These are phyloP conservation scores for Corrigiola litoralis DNA, from an alignment of 179 eudicot species.

Conservation along the genomic window DNA sequence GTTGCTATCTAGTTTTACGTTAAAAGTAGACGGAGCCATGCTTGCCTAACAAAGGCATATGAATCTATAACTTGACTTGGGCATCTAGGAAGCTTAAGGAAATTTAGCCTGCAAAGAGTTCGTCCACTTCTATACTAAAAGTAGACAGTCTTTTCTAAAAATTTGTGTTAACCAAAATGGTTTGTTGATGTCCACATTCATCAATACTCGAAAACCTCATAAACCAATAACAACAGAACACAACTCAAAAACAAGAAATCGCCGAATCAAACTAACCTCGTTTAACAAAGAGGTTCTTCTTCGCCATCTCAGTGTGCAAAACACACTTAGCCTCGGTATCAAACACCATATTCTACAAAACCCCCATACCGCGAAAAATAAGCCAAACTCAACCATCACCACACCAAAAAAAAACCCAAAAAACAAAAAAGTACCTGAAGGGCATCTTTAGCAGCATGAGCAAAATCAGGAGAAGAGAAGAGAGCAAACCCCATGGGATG, in stretches of 20 bases:
- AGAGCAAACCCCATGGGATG: constrained; percentile 93
- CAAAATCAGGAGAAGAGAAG: constrained; percentile 62
- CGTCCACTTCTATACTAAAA: too few relatives aligned
- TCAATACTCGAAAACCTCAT: not conserved
- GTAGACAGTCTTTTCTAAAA: too few relatives aligned
- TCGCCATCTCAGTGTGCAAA: constrained; percentile 95
- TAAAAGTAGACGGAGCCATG: too few relatives aligned
- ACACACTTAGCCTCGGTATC: constrained; percentile 74
- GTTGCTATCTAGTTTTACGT: too few relatives aligned
- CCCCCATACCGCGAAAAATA: not conserved
- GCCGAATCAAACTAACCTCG: constrained; percentile 50
- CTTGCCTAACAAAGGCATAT: too few relatives aligned
- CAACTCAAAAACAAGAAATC: not conserved
- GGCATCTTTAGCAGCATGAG: constrained; percentile 80
- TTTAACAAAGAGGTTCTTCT: constrained; percentile 88
- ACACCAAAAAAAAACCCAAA: not conserved
- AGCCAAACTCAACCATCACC: not conserved
- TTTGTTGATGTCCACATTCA: too few relatives aligned
- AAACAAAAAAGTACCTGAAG: constrained; percentile 53
- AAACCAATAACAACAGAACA: not conserved
- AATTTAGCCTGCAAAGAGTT: too few relatives aligned
- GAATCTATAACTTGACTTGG: too few relatives aligned
- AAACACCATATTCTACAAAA: constrained; percentile 66
- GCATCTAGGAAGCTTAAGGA: too few relatives aligned
- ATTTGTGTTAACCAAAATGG: too few relatives aligned